Conservation (phyloP, 176 grass and related monocot species). For the Poa pratensis region DNA sequence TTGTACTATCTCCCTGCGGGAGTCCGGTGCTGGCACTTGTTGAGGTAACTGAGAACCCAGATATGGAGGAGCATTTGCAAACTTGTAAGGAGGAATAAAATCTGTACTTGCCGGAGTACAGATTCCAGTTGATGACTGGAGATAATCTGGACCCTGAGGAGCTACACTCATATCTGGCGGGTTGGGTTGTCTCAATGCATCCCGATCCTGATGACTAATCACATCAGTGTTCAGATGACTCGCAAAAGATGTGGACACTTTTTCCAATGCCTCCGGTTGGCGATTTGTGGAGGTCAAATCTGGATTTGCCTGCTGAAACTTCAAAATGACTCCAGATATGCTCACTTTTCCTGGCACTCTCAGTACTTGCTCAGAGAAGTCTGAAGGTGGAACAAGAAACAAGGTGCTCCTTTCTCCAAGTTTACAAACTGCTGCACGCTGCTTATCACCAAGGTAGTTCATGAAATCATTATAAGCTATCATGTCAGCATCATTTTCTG, state of each 20-base stretch:
- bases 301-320: constrained; percentile 68
- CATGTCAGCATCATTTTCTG: constrained; percentile 89
- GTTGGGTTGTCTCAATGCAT: constrained; percentile 46
- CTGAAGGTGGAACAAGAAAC: constrained; percentile 93
- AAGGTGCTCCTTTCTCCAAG: constrained; percentile 82
- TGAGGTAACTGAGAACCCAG: constrained; percentile 41
- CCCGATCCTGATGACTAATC: constrained; percentile 39
- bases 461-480: constrained; percentile 95
- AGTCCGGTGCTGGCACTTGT: constrained; percentile 43
- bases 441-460: constrained; percentile 95
- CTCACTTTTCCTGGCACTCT: constrained; percentile 95
- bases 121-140: constrained; percentile 38
- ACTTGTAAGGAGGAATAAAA: constrained; percentile 46
- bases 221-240: constrained; percentile 40
- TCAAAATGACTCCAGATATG: constrained; percentile 92
- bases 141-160: constrained; percentile 53
- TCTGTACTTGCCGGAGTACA: constrained; percentile 39
- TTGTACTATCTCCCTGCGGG: constrained; percentile 30
- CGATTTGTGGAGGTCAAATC: constrained; percentile 51
- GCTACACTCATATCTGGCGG: constrained; percentile 51
- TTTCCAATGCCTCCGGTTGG: constrained; percentile 46
- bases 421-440: constrained; percentile 90
- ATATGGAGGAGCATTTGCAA: constrained; percentile 49
- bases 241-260: constrained; percentile 5
- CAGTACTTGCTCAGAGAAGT: constrained; percentile 93